Base-by-base conservation (phyloP, 1,284 basidiomycete genomes). In the Farysia itapuensis region DNA sequence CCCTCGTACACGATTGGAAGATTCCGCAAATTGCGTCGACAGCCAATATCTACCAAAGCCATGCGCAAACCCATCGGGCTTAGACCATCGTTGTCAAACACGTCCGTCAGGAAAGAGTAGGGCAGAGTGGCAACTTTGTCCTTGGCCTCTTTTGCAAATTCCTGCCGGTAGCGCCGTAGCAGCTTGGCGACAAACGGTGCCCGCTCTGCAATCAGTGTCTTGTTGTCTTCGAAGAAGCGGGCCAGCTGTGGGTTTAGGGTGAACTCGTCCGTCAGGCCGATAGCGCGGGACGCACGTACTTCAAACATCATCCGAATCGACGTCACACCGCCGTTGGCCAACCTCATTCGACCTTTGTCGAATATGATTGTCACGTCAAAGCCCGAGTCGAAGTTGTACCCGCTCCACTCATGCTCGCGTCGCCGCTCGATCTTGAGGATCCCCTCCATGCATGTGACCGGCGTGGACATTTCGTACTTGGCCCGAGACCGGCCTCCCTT, bases 191-290 rank as follows among this genome's bases (percentile, higher is more conserved):
- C 74, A 21, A 77, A 57, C 5, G 78, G 76, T 1, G 84, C 67
- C 1, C 81, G 77, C 22, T 77, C 65, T 7, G 80, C 77, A 23
- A 89, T 81, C 12, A 83, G 70, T 3, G 74, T 58, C 39, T 81
- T 80, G 64, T 90, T 90, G 54, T 84, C 77, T 13, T 81, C 70
- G 9, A 90, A 76, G 70, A 90, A 88, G 5, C 80, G 82, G 5
- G 86, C 84, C 4, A 90, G 80, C 0, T 80, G 75, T 1, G 81
- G 75, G 0, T 85, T 86, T 36, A 89, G 77, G 40, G 84, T 82
- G 56, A 83, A 86, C 60, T 86, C 84, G 56, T 86, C 84, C 53
- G 81, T 82, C 21, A 90, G 78, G 0, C 87, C 87, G 46, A 89
- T 84, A 9, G 80, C 77, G 12, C 80, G 79, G n/a, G 82, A 83